Evolutionary conservation across 83 land plant species (phyloP), one percentile per base, ranked within the genome.

Genomic region (Thuja plicata): DNA sequence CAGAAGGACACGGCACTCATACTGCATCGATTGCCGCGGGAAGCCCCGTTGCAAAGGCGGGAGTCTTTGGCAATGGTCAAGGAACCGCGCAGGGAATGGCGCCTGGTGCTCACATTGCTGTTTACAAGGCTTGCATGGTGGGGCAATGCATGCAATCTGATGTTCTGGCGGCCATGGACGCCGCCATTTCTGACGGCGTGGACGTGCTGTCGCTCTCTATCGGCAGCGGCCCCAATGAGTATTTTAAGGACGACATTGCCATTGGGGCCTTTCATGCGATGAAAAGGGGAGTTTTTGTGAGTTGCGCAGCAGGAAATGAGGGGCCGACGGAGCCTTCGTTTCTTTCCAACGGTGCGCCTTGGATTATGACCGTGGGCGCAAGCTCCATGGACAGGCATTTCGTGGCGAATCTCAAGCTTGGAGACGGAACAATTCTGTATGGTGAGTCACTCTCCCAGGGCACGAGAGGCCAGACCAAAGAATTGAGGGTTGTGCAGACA

Each of bases 281-380:
- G 60, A 86, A 87, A 35, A 87, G 76, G 1, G 94, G 95, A 4
- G 52, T 93, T 15, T 87, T 91, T 37, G 93, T 94, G 35, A 79
- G 89, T 7, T 89, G 60, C 79, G 88, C 95, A 0, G 95, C 94
- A 0, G 95, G 94, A 5, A 94, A 94, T 30, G 19, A 70, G 3
- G 95, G 93, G 0, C 94, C 95, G 1, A 4, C 45, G 16, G 74
- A 46, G 11, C 81, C 87, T 0, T 76, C 92, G 30, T 87, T 4
- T 60, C 27, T 94, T 8, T 48, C 50, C 34, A 93, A 93, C 82
- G 50, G 70, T 1, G 93, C 94, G 19, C 94, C 94, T 12, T 93
- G 94, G 94, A 71, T 92, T 7, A 89, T 85, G 82, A 93, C 94
- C 16, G 93, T 92, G 15, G 94, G 81, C 4, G 95, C 93, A 92